Evolutionary conservation across 2,329 filamentous ascomycete genomes (phyloP).

Genomic region (Cladophialophora carrionii): DNA sequence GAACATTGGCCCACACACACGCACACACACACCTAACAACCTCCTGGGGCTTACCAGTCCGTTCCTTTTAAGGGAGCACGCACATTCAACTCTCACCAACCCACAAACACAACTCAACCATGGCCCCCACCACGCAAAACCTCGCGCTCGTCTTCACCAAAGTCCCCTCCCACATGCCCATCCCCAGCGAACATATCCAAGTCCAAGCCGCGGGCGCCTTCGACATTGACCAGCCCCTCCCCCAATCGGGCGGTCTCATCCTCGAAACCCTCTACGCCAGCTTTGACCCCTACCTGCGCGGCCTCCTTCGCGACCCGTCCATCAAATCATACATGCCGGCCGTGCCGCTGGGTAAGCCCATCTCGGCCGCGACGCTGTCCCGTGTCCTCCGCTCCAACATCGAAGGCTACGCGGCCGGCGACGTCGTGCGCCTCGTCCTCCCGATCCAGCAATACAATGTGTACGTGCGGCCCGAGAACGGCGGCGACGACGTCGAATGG

Average conservation of each 20-base stretch:
- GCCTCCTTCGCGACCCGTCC: constrained; percentile 66
- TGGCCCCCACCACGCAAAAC: constrained; percentile 55
- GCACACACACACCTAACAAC: too few relatives aligned
- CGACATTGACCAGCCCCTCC: constrained; percentile 59
- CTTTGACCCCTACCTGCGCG: constrained; percentile 77
- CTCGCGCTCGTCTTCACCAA: constrained; percentile 75
- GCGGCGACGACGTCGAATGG: background rate
- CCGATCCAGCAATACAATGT: constrained; percentile 68
- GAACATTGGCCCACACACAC: too few relatives aligned
- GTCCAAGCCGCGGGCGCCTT: constrained; percentile 66
- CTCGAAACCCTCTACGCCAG: constrained; percentile 69
- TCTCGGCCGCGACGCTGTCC: constrained; percentile 66
- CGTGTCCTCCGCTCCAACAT: constrained; percentile 72
- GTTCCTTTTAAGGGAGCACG: too few relatives aligned
- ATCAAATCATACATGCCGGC: constrained; percentile 69
- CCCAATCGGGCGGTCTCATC: constrained; percentile 57
- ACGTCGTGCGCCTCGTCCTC: constrained; percentile 61
- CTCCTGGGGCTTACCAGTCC: too few relatives aligned
- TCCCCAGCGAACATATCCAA: constrained; percentile 69
- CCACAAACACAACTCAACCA: background rate
- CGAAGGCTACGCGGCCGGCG: constrained; percentile 66
- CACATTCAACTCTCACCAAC: background rate
- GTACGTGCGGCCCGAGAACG: constrained; percentile 3
- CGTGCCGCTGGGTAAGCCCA: constrained; percentile 64
- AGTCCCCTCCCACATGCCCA: constrained; percentile 66